Conservation (phyloP, 1,139 yeast species). For the Taphrina betulina region DNA sequence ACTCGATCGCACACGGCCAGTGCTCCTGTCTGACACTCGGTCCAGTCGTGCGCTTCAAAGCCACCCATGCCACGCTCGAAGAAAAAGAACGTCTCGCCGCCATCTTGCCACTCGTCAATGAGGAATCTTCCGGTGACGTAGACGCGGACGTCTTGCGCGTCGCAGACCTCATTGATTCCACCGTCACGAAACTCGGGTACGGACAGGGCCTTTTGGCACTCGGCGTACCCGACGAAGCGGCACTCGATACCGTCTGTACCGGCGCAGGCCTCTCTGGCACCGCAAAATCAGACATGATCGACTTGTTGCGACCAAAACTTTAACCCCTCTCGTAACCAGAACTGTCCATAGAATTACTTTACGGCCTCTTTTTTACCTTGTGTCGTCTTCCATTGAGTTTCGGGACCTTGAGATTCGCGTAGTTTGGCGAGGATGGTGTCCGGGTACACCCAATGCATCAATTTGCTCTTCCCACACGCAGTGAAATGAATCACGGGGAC, state of each 20-base stretch:
- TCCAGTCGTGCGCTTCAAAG: constrained; percentile 18
- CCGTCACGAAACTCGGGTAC: constrained; percentile 6
- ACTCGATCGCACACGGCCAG: constrained; percentile 29
- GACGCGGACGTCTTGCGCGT: constrained; percentile 17
- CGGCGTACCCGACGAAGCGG: constrained; percentile 8
- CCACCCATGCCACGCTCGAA: constrained; percentile 15
- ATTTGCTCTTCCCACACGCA: constrained; percentile 10
- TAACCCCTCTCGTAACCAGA: not conserved
- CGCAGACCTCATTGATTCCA: constrained; percentile 12
- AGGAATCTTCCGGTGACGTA: not conserved
- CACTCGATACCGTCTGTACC: constrained; percentile 3
- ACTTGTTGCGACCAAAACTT: constrained; percentile 11
- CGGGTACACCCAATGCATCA: constrained; percentile 19
- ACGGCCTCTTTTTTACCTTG: constrained; percentile 11
- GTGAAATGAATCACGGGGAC: constrained; percentile 20
- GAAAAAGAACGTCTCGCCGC: constrained; percentile 12
- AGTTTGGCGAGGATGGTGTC: constrained; percentile 6
- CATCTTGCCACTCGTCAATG: not conserved
- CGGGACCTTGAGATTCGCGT: not conserved
- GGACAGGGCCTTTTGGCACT: constrained; percentile 18
- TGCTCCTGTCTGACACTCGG: constrained; percentile 32
- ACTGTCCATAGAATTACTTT: too few relatives aligned
- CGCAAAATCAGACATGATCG: constrained; percentile 11
- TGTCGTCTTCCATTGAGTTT: constrained; percentile 2
- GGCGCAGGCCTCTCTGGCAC: constrained; percentile 23